Conservation (phyloP, 768 basidiomycete genomes). For the Saitozyma sp. region DNA sequence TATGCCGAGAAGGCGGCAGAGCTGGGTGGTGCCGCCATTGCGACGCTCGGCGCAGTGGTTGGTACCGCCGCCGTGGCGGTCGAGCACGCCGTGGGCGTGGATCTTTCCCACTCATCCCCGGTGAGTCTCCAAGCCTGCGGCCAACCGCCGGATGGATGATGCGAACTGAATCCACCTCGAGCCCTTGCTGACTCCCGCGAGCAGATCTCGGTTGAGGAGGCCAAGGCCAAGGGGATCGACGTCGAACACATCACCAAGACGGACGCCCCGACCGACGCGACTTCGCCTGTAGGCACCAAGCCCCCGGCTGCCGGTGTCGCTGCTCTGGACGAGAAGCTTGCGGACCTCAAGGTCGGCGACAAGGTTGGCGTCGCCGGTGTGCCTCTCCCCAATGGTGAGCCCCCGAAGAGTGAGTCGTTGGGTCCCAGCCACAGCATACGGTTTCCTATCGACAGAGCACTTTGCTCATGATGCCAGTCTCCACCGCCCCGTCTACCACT, state of each 20-base stretch:
- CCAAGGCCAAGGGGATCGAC: constrained; percentile 45
- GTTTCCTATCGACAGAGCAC: not conserved
- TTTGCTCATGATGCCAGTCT: not conserved
- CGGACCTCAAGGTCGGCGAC: constrained; percentile 31
- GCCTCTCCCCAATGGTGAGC: constrained; percentile 7
- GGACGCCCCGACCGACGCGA: constrained; percentile 32
- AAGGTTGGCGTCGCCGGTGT: not conserved
- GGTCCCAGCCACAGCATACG: not conserved
- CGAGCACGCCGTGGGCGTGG: constrained; percentile 47
- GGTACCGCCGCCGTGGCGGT: constrained; percentile 36
- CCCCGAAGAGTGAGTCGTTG: not conserved
- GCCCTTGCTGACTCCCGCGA: constrained; percentile 1
- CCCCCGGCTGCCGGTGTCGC: constrained; percentile 33
- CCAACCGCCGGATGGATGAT: not conserved
- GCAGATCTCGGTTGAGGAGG: constrained; percentile 49
- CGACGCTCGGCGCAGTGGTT: constrained; percentile 32
- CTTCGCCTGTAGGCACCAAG: constrained; percentile 27
- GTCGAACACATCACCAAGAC: constrained; percentile 30
- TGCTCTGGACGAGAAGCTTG: constrained; percentile 36
- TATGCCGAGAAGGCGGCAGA: constrained; percentile 32
- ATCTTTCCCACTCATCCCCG: constrained; percentile 41
- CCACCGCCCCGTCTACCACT: constrained; percentile 1
- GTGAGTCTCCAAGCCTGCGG: constrained; percentile 26
- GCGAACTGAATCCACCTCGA: constrained; percentile 2
- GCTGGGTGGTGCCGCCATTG: constrained; percentile 33